phyloP scores from a whole-genome alignment of 106 monocot genomes.

The Phalaenopsis equestris region DNA sequence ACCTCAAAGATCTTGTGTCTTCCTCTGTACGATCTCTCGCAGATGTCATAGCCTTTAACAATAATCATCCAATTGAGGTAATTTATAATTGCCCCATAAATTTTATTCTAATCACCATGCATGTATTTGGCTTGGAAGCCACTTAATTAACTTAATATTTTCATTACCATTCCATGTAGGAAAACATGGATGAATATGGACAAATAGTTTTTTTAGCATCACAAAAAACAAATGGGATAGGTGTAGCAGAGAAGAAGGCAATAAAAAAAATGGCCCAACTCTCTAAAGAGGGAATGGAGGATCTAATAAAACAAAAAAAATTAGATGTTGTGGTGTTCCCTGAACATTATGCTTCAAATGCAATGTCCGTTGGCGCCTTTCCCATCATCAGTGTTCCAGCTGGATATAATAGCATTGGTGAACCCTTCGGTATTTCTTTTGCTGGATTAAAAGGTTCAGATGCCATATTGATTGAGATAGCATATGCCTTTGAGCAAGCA shows the following conservation, averaged over 20 bases:
- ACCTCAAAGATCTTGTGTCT: conserved; percentile 31
- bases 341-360: neutral
- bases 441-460: conserved; percentile 33
- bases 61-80: conserved; percentile 34
- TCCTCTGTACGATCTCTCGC: conserved; percentile 48
- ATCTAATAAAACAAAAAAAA: conserved; percentile 13
- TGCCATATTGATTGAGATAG: conserved; percentile 36
- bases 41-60: conserved; percentile 59
- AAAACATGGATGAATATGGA: conserved; percentile 19
- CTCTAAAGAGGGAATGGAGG: conserved; percentile 27
- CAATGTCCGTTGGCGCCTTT: conserved; percentile 24
- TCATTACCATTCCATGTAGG: conserved; percentile 2
- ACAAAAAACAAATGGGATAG: conserved; percentile 24
- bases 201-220: conserved; percentile 22
- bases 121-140: neutral
- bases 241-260: conserved; percentile 3
- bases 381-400: conserved; percentile 35
- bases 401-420: conserved; percentile 11
- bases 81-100: neutral
- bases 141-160: neutral
- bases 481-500: conserved; percentile 41
- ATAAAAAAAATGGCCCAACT: conserved; percentile 13
- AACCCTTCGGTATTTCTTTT: conserved; percentile 27
- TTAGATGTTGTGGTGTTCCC: conserved; percentile 37
- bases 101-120: neutral